Evolutionary conservation across 495 filamentous ascomycete genomes (phyloP).

Genomic region (Tuber calosporum): DNA sequence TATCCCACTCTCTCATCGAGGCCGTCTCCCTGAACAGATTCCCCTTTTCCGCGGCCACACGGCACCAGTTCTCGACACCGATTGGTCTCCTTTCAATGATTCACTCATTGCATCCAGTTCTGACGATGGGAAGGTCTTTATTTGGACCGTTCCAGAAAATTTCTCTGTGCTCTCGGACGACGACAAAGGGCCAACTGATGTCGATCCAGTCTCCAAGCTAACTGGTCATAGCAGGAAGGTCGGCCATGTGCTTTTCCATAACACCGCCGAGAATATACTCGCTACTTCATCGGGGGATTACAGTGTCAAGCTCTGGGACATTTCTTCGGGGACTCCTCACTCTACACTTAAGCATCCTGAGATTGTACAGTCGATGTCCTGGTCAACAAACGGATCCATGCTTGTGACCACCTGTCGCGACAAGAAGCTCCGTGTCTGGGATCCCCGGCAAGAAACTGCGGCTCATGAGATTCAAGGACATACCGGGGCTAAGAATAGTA

Average conservation of each 20-base stretch:
- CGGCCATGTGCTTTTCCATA: conserved; percentile 95
- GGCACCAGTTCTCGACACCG: conserved; percentile 89
- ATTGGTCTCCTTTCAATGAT: conserved; percentile 97
- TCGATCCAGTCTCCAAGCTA: conserved; percentile 71
- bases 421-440: conserved; percentile 97
- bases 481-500: conserved; percentile 90
- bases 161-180: conserved; percentile 78
- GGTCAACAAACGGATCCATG: conserved; percentile 85
- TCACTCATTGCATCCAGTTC: conserved; percentile 85
- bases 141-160: conserved; percentile 87
- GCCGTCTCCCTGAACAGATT: conserved; percentile 83
- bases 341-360: conserved; percentile 75
- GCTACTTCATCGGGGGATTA: conserved; percentile 92
- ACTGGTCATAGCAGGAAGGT: conserved; percentile 82
- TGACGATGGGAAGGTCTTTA: conserved; percentile 91
- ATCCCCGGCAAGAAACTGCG: conserved; percentile 83
- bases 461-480: conserved; percentile 81
- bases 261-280: conserved; percentile 88
- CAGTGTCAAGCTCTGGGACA: conserved; percentile 93
- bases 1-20: conserved; percentile 80
- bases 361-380: conserved; percentile 89
- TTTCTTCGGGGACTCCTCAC: conserved; percentile 64
- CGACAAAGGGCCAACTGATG: conserved; percentile 69
- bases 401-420: conserved; percentile 91
- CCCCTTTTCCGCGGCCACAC: conserved; percentile 95